Evolutionary conservation across 2,329 filamentous ascomycete species (phyloP).

Genomic region (Monosporascus sp.): DNA sequence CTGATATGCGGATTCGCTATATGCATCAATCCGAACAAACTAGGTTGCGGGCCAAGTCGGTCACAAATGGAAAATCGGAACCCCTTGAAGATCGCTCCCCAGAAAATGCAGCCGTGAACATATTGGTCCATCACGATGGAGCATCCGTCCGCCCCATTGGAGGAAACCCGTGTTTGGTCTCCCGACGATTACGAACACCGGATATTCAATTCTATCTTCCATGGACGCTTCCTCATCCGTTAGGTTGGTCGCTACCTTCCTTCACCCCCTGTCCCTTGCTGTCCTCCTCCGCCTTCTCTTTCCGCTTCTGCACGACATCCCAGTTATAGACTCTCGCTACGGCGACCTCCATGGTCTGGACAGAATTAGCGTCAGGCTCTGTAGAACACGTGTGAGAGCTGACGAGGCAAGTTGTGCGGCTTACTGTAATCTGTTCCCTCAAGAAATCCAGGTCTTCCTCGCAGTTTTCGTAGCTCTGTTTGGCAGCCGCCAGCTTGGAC

Average conservation of each 20-base stretch:
- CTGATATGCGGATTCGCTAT: too few relatives aligned
- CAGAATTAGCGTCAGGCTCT: slow-evolving; percentile 13
- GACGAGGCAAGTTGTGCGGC: slow-evolving; percentile 20
- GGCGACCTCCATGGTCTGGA: slow-evolving; percentile 91
- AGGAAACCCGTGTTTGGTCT: too few relatives aligned
- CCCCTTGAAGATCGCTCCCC: too few relatives aligned
- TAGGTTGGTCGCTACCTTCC: slow-evolving; percentile 34
- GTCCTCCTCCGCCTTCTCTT: slow-evolving; percentile 71
- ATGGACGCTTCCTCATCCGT: slow-evolving; percentile 15
- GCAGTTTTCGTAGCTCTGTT: slow-evolving; percentile 77
- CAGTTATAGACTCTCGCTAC: slow-evolving; percentile 98
- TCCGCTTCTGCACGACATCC: slow-evolving; percentile 93
- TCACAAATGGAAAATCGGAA: too few relatives aligned
- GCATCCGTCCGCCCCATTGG: too few relatives aligned
- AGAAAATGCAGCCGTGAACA: too few relatives aligned
- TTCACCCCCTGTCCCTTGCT: slow-evolving; percentile 33
- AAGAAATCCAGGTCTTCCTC: slow-evolving; percentile 96
- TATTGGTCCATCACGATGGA: too few relatives aligned
- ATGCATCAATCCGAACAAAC: too few relatives aligned
- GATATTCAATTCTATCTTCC: too few relatives aligned
- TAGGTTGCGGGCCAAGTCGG: too few relatives aligned
- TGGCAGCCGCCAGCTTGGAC: slow-evolving; percentile 73
- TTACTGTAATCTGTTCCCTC: slow-evolving; percentile 90
- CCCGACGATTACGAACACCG: too few relatives aligned
- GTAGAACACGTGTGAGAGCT: too few relatives aligned